A percentile compares a stretch with the other conserved stretches of the same genome.
Evolutionary conservation across 2,329 filamentous ascomycete genomes (phyloP).

Genomic region (Fusarium torreyae): DNA sequence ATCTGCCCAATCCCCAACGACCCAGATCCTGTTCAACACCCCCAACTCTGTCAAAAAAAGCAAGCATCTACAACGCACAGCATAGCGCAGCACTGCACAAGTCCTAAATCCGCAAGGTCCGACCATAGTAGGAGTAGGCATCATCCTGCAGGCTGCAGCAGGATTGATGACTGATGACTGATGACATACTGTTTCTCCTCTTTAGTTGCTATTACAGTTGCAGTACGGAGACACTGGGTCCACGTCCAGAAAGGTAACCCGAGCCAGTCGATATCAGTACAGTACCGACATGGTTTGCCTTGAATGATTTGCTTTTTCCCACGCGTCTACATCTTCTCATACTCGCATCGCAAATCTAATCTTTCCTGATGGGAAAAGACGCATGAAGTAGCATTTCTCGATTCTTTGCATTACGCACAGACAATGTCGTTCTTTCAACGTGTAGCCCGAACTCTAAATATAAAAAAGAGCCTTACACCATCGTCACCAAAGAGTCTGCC

Average conservation of each 20-base stretch:
- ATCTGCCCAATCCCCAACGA: constrained; percentile 15
- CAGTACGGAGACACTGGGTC: too few species aligned
- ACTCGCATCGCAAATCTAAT: not conserved
- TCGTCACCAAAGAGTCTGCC: constrained; percentile 6
- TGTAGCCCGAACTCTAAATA: constrained; percentile 1
- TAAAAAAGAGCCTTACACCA: not conserved
- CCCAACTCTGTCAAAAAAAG: not conserved
- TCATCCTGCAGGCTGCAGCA: constrained; percentile 10
- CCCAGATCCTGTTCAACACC: constrained; percentile 8
- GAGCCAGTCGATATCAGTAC: not conserved
- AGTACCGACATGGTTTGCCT: not conserved
- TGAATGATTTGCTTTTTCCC: constrained; percentile 14
- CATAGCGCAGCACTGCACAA: not conserved
- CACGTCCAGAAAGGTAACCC: not conserved
- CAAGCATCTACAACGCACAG: not conserved
- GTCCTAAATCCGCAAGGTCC: constrained; percentile 19
- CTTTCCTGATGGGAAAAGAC: not conserved
- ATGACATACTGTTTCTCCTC: not conserved
- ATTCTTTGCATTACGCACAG: constrained; percentile 1
- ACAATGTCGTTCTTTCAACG: not conserved
- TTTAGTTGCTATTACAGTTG: not conserved
- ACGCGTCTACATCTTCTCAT: not conserved
- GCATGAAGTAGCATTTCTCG: not conserved
- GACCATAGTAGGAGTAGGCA: not conserved
- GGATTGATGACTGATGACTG: not conserved